A percentile compares a stretch with the other conserved stretches of the same genome.
Evolutionary conservation across 2,329 filamentous ascomycete genomes (phyloP).

Genomic region (Mycosphaerella arachidis): DNA sequence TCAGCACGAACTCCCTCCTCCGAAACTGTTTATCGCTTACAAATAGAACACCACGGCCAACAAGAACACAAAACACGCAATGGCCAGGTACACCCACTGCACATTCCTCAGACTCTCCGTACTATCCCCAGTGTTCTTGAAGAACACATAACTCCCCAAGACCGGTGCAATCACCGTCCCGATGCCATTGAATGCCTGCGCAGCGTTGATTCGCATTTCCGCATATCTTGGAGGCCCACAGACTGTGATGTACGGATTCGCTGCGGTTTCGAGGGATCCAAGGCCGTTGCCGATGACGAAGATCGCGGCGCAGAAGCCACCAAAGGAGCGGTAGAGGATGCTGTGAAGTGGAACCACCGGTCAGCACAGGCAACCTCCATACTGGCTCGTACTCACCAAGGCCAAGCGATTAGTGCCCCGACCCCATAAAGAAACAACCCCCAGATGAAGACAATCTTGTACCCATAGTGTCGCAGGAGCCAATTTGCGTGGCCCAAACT

Average conservation of each 20-base stretch:
- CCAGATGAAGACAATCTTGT: conserved; percentile 45
- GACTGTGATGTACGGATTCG: conserved; percentile 51
- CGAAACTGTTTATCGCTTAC: conserved; percentile 11
- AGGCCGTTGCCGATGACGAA: conserved; percentile 52
- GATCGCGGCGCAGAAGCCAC: conserved; percentile 57
- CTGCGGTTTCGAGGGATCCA: conserved; percentile 55
- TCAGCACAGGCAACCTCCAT: no score
- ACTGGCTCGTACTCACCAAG: conserved; percentile 32
- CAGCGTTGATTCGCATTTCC: conserved; percentile 56
- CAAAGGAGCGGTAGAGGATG: conserved; percentile 52
- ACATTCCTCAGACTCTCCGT: conserved; percentile 53
- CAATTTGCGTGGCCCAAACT: conserved; percentile 44
- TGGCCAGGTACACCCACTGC: conserved; percentile 62
- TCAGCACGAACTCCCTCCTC: background rate
- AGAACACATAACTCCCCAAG: conserved; percentile 58
- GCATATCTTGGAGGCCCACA: conserved; percentile 57
- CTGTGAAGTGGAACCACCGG: no score
- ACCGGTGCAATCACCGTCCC: conserved; percentile 57
- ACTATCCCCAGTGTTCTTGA: conserved; percentile 50
- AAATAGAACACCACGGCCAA: conserved; percentile 58
- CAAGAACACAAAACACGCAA: conserved; percentile 56
- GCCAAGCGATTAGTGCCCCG: conserved; percentile 56
- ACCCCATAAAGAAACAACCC: conserved; percentile 54
- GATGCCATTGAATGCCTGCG: conserved; percentile 56
- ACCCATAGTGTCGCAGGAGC: conserved; percentile 48